Base-by-base conservation (phyloP, 2,329 filamentous ascomycete genomes). In the Epichloe sylvatica region DNA sequence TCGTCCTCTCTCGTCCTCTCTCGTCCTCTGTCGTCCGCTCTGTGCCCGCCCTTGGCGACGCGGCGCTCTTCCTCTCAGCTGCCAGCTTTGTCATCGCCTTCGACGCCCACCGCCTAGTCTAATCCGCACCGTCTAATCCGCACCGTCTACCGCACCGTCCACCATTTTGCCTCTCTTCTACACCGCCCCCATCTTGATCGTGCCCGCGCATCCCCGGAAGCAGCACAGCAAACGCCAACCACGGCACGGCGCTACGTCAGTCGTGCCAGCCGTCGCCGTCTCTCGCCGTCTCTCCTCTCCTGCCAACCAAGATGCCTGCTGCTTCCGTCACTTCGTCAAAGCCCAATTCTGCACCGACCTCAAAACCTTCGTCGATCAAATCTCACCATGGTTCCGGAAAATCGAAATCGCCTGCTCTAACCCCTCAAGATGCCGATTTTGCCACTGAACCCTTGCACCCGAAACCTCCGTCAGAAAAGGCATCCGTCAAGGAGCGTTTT, bases 401-500 rank as follows among this genome's bases (percentile, higher is more conserved):
- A 49, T 71, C 72, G 9, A 63, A 59, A 49, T 71, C 72, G 9
- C 70, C 71, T 13, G 62, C 63, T 41, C 54, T 68, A 39, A 59
- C 56, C 49, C 65, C 67, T 19, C 67, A 70, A 49, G 71, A 73
- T 55, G 70, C 64, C 53, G 50, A 60, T 44, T 53, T 54, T 9
- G 50, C 53, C 25, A 53, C 49, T 52, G 59, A 62, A 39, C 51
- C 55, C 15, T 45, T 54, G 11, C 54, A 53, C 35, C 42, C 55
- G 25, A 72, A 64, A 55, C 65, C 64, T 49, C 36, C 57, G n/a
- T 57, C 66, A 50, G 77, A 81, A 57, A 80, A 77, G 62, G 63
- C 73, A 2, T 79, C 77, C 13, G 78, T 83, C 65, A 83, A 81
- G 62, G 78, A 80, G 60, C 75, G 78, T 44, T 62, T 83, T 50